These are phyloP conservation scores for Mycena venus DNA, from an alignment of 768 basidiomycete species.

Conservation along the genomic window DNA sequence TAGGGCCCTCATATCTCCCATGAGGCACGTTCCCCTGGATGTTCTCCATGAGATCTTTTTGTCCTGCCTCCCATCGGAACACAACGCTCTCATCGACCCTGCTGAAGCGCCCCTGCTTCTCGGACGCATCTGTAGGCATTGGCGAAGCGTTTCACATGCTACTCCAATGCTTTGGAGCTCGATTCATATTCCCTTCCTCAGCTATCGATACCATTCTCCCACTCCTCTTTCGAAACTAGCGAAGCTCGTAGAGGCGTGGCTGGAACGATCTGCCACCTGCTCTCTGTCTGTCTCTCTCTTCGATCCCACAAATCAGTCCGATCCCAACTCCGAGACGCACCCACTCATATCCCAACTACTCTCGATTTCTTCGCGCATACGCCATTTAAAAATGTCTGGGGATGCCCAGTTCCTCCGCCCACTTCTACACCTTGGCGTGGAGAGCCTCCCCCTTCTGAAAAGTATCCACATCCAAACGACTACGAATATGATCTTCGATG, in stretches of 20 bases:
- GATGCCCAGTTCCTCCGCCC: not conserved
- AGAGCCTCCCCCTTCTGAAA: not conserved
- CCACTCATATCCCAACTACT: not conserved
- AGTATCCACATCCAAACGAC: not conserved
- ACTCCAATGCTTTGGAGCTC: constrained; percentile 17
- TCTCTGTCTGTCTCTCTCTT: not conserved
- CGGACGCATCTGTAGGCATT: constrained; percentile 14
- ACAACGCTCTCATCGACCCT: constrained; percentile 12
- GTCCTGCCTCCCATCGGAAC: constrained; percentile 7
- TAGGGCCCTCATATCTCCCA: too few relatives aligned
- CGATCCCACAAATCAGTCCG: not conserved
- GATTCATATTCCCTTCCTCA: constrained; percentile 2
- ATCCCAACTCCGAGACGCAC: too few relatives aligned
- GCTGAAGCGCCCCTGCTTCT: constrained; percentile 14
- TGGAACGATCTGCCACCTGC: not conserved
- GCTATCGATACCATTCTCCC: not conserved
- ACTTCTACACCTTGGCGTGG: not conserved
- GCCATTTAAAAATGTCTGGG: not conserved
- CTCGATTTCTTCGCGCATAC: not conserved
- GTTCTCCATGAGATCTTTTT: constrained; percentile 17
- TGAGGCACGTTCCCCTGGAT: constrained; percentile 13
- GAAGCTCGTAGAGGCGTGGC: not conserved
- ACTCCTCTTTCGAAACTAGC: not conserved
- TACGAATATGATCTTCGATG: not conserved
- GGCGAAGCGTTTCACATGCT: constrained; percentile 7